phyloP scores from a whole-genome alignment of 169 alveolate species.

The Plasmodium sp. region DNA sequence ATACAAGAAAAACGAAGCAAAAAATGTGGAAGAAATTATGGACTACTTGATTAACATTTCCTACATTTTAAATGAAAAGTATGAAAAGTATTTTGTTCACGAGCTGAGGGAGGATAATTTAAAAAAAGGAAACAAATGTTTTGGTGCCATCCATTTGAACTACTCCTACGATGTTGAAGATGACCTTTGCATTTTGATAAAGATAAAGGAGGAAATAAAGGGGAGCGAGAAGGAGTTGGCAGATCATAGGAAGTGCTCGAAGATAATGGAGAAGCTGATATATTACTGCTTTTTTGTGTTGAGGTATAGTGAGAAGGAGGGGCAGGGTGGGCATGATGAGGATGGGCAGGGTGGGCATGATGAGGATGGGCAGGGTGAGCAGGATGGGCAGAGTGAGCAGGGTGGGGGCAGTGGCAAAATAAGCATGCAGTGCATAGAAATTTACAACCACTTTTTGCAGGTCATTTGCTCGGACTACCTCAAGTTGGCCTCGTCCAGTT shows the following conservation, averaged over 20 bases:
- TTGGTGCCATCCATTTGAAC: constrained; percentile 26
- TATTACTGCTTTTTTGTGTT: constrained; percentile 57
- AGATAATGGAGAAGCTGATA: constrained; percentile 60
- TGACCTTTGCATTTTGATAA: constrained; percentile 56
- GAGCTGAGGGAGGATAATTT: constrained; percentile 68
- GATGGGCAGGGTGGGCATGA: no score
- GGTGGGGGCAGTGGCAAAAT: constrained; percentile 28
- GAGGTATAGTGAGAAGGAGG: constrained; percentile 56
- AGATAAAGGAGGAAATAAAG: constrained; percentile 54
- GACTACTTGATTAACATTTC: constrained; percentile 61
- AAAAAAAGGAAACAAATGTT: constrained; percentile 42
- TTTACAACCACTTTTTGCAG: constrained; percentile 31
- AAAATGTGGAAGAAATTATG: constrained; percentile 22
- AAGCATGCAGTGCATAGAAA: constrained; percentile 50
- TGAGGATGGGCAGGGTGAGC: neutral
- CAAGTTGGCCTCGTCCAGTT: constrained; percentile 4
- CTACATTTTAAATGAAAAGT: constrained; percentile 66
- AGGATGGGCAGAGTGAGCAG: neutral
- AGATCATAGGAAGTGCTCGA: constrained; percentile 21
- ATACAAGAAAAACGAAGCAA: neutral
- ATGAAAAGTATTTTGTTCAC: constrained; percentile 66
- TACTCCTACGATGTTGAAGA: constrained; percentile 41
- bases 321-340: neutral
- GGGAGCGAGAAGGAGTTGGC: constrained; percentile 18
- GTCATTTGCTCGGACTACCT: neutral